These are phyloP conservation scores for Rutstroemia sydowiana DNA, from an alignment of 2,329 filamentous ascomycete genomes.

Conservation along the genomic window DNA sequence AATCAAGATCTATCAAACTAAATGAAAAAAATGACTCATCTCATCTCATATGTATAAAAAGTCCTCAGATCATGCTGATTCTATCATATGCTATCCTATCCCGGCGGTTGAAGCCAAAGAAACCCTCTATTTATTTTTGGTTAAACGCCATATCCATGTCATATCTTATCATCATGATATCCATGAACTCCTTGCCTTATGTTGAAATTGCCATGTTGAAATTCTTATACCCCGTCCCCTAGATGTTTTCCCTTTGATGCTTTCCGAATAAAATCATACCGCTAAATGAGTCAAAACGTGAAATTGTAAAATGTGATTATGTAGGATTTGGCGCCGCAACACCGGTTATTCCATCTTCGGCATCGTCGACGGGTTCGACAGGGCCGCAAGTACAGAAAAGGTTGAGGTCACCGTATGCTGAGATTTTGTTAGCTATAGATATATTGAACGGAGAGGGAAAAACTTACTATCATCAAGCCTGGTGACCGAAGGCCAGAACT, in stretches of 20 bases:
- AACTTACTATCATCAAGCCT: constrained; percentile 78
- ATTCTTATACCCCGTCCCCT: not conserved
- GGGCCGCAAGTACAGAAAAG: constrained; percentile 92
- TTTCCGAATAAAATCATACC: not conserved
- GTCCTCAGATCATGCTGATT: too few species aligned
- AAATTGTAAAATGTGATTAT: constrained; percentile 10
- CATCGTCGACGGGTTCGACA: constrained; percentile 67
- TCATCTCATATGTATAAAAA: too few species aligned
- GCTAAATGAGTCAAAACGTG: constrained; percentile 7
- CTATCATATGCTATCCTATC: not conserved
- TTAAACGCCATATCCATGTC: constrained; percentile 1
- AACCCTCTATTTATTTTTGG: constrained; percentile 1
- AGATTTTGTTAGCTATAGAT: constrained; percentile 12
- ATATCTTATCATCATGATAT: constrained; percentile 5
- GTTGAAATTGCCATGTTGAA: constrained; percentile 10
- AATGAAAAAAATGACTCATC: too few species aligned
- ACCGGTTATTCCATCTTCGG: constrained; percentile 25
- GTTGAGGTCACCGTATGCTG: constrained; percentile 84
- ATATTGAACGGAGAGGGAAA: constrained; percentile 9
- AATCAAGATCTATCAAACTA: too few species aligned
- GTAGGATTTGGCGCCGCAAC: constrained; percentile 21
- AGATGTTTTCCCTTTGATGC: not conserved
- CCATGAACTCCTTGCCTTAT: constrained; percentile 6
- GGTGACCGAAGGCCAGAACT: constrained; percentile 90
- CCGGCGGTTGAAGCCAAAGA: constrained; percentile 7